Base-by-base conservation (phyloP, 75 land plant species). In the Ceratopteris richardii region DNA sequence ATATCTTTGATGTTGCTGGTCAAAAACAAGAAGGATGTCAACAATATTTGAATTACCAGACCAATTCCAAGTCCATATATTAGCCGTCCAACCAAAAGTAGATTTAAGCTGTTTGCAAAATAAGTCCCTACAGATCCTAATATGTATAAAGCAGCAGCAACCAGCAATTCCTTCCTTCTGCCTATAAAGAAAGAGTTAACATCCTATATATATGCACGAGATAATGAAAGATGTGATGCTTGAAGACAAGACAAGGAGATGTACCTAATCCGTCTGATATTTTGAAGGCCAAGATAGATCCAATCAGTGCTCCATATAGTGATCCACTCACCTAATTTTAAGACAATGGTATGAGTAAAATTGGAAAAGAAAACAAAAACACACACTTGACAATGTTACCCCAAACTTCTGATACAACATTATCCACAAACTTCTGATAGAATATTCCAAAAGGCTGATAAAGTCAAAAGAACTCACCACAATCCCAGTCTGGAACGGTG, bases 21-120 rank as follows among this genome's bases (percentile, higher is more conserved):
- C n/a, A n/a, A n/a, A n/a, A n/a, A n/a, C n/a, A n/a, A n/a, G n/a
- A n/a, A n/a, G n/a, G n/a, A n/a, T n/a, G n/a, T n/a, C 9, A 33
- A 33, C 9, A 33, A 33, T 33, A 33, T 4, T 33, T 9, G 25
- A 22, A 1, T 64, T 61, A 89, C 95, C 81, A 94, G 56, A 29
- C 98, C 98, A 51, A 94, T 94, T 31, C 88, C 96, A 73, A 80
- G 58, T 18, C 98, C 98, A 77, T 73, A 94, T 16, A 90, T 30
- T 39, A 86, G 66, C 42, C 98, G 67, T 20, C 96, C 96, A 31
- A 56, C 41, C 27, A 94, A 60, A 24, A 94, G 82, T 57, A 77
- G 40, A 17, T 48, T 62, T 36, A 94, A 70, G 39, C 24, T 71
- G 22, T 85, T 80, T 28, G 91, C 85, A 54, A 42, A 60, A 1